phyloP scores from a whole-genome alignment of 139 green algal genomes.

The Chlamydomonas urium region DNA sequence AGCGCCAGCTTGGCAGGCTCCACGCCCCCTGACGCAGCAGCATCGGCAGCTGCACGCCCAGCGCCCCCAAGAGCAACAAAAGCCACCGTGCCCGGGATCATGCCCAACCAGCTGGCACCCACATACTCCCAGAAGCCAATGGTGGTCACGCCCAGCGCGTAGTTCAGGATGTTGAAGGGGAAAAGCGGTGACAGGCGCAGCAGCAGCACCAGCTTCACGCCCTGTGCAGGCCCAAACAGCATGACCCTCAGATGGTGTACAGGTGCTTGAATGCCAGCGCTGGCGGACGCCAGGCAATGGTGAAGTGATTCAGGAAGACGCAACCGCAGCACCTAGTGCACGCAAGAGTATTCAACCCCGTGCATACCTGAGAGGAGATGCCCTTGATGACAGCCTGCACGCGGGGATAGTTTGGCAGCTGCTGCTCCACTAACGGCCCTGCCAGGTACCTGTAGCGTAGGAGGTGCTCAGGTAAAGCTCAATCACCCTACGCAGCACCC shows the following conservation, averaged over 20 bases:
- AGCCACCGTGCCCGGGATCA: conserved; percentile 77
- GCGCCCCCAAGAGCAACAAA: conserved; percentile 70
- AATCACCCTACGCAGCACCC: no score
- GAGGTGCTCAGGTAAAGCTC: no score
- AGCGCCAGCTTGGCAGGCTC: not conserved
- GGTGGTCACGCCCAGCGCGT: conserved; percentile 57
- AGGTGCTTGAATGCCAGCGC: no score
- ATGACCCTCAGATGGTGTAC: no score
- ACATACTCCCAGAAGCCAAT: conserved; percentile 58
- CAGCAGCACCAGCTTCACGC: conserved; percentile 61
- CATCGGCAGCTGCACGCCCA: conserved; percentile 5
- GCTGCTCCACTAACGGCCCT: not conserved
- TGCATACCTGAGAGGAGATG: conserved; percentile 7
- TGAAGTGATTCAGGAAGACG: no score
- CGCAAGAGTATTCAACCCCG: no score
- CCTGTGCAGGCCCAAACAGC: not conserved
- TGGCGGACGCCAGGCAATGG: no score
- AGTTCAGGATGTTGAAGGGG: conserved; percentile 74
- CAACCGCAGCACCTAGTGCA: no score
- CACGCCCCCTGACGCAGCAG: not conserved
- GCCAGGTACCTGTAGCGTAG: conserved; percentile 8
- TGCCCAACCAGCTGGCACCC: conserved; percentile 69
- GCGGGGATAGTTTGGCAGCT: not conserved
- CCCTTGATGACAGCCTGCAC: conserved; percentile 5
- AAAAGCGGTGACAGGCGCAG: conserved; percentile 70